phyloP scores from a whole-genome alignment of 2,329 filamentous ascomycete species.

The Endothia cerciana region DNA sequence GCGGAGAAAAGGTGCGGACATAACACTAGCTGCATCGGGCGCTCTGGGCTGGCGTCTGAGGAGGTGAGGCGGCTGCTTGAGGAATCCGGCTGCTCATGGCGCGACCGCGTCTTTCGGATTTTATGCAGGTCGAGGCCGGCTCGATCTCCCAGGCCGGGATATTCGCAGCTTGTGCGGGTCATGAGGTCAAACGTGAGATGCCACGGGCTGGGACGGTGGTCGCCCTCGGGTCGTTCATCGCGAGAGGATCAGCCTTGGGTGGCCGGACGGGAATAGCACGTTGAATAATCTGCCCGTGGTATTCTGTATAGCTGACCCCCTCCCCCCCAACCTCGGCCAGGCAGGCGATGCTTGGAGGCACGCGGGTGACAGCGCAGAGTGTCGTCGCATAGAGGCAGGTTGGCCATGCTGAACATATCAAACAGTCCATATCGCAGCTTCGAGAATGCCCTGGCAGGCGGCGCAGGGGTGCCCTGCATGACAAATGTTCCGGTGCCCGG shows the following conservation, averaged over 20 bases:
- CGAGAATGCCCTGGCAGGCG: constrained; percentile 10
- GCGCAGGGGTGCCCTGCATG: constrained; percentile 6
- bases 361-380: too few relatives aligned
- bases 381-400: too few relatives aligned
- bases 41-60: not conserved
- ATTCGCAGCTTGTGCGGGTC: not conserved
- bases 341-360: too few relatives aligned
- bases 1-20: not conserved
- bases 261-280: too few relatives aligned
- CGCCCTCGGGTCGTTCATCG: too few relatives aligned
- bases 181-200: not conserved
- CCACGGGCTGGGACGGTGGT: not conserved
- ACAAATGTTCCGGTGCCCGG: constrained; percentile 6
- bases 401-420: not conserved
- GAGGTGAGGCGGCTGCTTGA: not conserved
- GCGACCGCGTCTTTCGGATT: not conserved
- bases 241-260: too few relatives aligned
- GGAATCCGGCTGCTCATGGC: not conserved
- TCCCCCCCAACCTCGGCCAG: too few relatives aligned
- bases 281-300: too few relatives aligned
- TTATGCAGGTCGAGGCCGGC: not conserved
- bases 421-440: constrained; percentile 1
- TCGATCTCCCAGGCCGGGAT: too few relatives aligned
- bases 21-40: not conserved
- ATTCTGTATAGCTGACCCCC: too few relatives aligned